These are phyloP conservation scores for Teratosphaeria destructans DNA, from an alignment of 2,329 filamentous ascomycete species.

Conservation along the genomic window DNA sequence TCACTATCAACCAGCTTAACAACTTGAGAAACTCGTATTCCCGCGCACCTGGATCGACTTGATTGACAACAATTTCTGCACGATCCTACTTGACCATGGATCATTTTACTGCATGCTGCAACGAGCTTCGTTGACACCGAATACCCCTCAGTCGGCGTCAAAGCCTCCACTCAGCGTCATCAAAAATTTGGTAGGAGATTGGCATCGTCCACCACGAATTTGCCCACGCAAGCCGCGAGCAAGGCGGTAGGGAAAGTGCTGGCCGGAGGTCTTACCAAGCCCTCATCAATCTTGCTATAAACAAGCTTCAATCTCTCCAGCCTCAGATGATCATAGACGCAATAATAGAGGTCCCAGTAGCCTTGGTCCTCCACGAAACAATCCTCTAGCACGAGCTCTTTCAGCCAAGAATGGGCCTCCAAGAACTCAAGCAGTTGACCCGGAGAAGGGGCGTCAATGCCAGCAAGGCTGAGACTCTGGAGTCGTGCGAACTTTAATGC, in stretches of 20 bases:
- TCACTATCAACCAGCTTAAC: no score
- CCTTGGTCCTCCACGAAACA: background rate
- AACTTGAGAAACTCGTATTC: no score
- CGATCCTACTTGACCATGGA: no score
- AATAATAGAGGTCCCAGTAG: background rate
- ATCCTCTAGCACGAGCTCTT: background rate
- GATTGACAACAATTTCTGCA: no score
- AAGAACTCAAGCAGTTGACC: background rate
- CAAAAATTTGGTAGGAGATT: background rate
- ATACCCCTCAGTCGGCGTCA: background rate
- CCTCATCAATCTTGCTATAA: background rate
- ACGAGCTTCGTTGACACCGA: no score
- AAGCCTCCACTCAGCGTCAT: background rate
- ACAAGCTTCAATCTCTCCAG: background rate
- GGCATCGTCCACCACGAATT: background rate
- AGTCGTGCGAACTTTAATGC: background rate
- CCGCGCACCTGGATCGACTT: no score
- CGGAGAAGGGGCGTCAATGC: background rate
- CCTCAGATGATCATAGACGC: background rate
- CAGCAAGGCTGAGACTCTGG: background rate
- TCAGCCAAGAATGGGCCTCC: background rate
- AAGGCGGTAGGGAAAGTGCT: background rate
- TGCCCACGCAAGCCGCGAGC: background rate
- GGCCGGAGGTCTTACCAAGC: background rate
- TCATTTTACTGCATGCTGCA: no score